Evolutionary conservation across 768 basidiomycete species (phyloP), one percentile per base, ranked within the genome.

Genomic region (Podaxis mareebaensis): DNA sequence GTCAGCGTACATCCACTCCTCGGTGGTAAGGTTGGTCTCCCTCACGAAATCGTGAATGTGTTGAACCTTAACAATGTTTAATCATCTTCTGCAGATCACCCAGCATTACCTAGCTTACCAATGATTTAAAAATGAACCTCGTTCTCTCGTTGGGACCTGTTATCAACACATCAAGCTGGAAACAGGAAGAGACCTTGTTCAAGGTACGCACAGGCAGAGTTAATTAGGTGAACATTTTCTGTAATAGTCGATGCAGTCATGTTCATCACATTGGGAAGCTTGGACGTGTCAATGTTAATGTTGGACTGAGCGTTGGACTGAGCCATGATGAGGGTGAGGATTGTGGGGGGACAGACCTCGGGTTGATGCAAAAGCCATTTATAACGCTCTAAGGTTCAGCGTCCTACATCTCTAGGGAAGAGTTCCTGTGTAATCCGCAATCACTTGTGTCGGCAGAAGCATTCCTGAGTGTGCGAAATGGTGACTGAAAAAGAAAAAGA

Each of bases 1-100:
- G 42, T 13, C 8, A 11, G 63, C 79, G 15, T 67, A 81, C 89
- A 88, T 88, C 93, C 93, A 95, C 78, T 95, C 93, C 2, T 93
- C 89, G 1, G 86, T 90, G 17, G 92, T 92, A 57, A 95, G 74
- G 62, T 85, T 81, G 0, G 90, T 89, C 73, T 93, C 92, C 49
- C 79, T 80, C 24, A 92, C 78, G 66, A 92, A 92, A 42, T 85
- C 82, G 70, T 95, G 93, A 7, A 95, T 65, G 70, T 95, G 91
- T 30, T 78, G 81, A 58, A 90, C 71, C 75, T 92, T 76, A 33
- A 53, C 33, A 53, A 36, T 30, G 51, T 42, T 28, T 17, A 4
- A 60, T 42, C 52, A 17, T 12, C 24, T 6, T 12, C 24, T 2
- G 11, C 10, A 36, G 55, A 46, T 64, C 20, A 49, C 26, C 22